Percentiles rank a stretch among this genome's conserved stretches.
Evolutionary conservation across 495 filamentous ascomycete species (phyloP).

Genomic region (Hamigera avellanea): DNA sequence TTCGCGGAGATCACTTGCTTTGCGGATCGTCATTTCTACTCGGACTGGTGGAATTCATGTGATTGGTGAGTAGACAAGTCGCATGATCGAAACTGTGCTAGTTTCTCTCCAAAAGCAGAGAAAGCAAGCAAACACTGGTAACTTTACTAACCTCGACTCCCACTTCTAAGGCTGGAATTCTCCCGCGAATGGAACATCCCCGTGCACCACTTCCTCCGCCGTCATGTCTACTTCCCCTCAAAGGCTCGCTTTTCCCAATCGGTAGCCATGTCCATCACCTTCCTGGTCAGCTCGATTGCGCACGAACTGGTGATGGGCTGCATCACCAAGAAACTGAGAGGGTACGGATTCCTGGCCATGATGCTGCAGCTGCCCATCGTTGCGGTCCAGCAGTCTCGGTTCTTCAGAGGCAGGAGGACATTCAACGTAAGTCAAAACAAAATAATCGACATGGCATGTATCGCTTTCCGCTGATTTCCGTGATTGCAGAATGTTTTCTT

Average conservation of each 20-base stretch:
- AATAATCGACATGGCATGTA: too few relatives aligned
- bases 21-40: constrained; percentile 90
- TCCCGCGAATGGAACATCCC: constrained; percentile 96
- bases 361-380: constrained; percentile 96
- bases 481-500: too few relatives aligned
- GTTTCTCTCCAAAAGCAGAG: too few relatives aligned
- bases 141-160: neutral
- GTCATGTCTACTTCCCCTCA: constrained; percentile 84
- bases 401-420: constrained; percentile 58
- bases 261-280: constrained; percentile 81
- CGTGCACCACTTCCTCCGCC: constrained; percentile 92
- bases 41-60: constrained; percentile 81
- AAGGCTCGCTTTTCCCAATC: constrained; percentile 61
- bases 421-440: constrained; percentile 65
- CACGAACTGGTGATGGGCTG: constrained; percentile 97
- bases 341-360: constrained; percentile 87
- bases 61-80: too few relatives aligned
- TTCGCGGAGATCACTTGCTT: constrained; percentile 92
- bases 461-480: too few relatives aligned
- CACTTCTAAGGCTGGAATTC: constrained; percentile 68
- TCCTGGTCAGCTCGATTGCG: constrained; percentile 75
- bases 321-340: constrained; percentile 92
- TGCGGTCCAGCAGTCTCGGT: constrained; percentile 70
- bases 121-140: neutral
- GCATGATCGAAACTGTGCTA: too few relatives aligned